These are phyloP conservation scores for Lasiodiplodia hormozganensis DNA, from an alignment of 2,329 filamentous ascomycete genomes.

Conservation along the genomic window DNA sequence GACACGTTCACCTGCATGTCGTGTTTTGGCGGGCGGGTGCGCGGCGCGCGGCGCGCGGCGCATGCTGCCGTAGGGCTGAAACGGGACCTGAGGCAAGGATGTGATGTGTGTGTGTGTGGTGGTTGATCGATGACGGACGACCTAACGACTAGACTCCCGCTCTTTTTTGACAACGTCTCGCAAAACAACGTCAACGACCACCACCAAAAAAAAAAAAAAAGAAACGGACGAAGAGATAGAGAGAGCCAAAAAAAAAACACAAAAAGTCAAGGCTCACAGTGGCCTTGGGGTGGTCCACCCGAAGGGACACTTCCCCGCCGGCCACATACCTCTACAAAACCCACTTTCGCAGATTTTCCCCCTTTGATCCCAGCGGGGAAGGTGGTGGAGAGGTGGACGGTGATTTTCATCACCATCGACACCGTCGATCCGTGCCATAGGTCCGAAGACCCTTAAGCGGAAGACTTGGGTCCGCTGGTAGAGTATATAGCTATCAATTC, in stretches of 20 bases:
- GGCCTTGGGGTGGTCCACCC: no score
- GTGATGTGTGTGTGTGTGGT: no score
- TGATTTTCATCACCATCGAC: neutral
- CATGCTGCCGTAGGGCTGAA: conserved; percentile 17
- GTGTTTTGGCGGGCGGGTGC: neutral
- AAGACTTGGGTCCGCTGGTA: neutral
- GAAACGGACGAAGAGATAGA: no score
- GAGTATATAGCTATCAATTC: neutral
- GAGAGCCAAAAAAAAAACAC: no score
- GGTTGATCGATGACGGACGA: neutral
- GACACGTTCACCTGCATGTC: neutral
- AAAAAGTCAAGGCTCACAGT: no score
- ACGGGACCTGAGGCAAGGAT: conserved; percentile 25
- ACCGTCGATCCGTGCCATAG: neutral
- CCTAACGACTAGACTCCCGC: neutral
- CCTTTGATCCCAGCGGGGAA: neutral
- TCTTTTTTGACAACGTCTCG: neutral
- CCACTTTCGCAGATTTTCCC: neutral
- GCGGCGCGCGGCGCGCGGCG: no score
- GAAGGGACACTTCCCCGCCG: no score
- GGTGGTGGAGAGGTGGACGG: neutral
- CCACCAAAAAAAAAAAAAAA: no score
- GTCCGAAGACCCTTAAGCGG: neutral
- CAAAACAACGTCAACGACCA: no score
- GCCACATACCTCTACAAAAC: neutral